These are phyloP conservation scores for Exophiala xenobiotica DNA, from an alignment of 2,329 filamentous ascomycete genomes.

Conservation along the genomic window DNA sequence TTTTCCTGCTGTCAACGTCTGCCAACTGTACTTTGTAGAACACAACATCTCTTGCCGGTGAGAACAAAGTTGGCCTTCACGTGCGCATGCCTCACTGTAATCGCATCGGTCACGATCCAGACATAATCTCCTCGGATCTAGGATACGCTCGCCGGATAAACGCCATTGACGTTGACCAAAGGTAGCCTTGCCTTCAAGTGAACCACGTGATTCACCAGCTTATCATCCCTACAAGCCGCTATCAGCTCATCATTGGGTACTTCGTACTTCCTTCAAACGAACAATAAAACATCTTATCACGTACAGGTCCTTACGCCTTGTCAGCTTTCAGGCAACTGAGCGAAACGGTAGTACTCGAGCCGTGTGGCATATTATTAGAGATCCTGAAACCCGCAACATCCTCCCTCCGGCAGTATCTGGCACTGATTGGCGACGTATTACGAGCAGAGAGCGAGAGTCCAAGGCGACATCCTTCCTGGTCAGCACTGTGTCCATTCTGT, in stretches of 20 bases:
- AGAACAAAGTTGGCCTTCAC: background rate
- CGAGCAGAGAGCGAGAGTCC: too few relatives aligned
- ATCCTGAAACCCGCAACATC: background rate
- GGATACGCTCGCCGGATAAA: too few relatives aligned
- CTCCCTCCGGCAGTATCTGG: background rate
- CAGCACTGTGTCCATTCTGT: too few relatives aligned
- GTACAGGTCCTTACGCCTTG: background rate
- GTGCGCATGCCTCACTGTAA: background rate
- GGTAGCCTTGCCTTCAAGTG: background rate
- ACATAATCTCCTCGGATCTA: too few relatives aligned
- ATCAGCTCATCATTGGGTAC: background rate
- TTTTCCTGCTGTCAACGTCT: background rate
- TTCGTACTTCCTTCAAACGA: background rate
- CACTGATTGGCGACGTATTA: background rate
- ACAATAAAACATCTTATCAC: background rate
- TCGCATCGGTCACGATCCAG: background rate
- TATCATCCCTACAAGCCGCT: background rate
- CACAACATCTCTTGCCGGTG: background rate
- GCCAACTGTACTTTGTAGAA: background rate
- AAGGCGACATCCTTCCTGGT: too few relatives aligned
- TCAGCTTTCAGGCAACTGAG: background rate
- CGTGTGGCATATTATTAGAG: conserved; percentile 2
- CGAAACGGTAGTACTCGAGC: background rate
- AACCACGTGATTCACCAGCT: background rate
- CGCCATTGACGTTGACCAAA: too few relatives aligned